phyloP scores from a whole-genome alignment of 768 basidiomycete species.

The Mycena vitilis region DNA sequence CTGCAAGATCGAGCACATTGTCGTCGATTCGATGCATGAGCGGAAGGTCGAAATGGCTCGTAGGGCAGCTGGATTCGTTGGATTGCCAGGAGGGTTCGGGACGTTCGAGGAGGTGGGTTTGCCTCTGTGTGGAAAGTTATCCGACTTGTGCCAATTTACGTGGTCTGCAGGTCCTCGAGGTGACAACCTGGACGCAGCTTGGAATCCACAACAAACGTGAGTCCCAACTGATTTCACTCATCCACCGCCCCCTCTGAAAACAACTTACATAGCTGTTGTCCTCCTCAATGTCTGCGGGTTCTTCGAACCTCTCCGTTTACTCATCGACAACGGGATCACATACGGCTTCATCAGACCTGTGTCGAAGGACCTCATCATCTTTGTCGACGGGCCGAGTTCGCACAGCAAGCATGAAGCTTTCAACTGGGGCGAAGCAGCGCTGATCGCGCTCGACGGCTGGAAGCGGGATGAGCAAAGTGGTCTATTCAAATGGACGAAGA shows the following conservation, averaged over 20 bases:
- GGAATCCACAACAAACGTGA: slow-evolving; percentile 89
- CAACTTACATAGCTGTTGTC: slow-evolving; percentile 71
- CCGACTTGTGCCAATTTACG: not conserved
- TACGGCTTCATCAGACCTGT: slow-evolving; percentile 79
- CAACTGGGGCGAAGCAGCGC: slow-evolving; percentile 82
- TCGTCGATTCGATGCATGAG: slow-evolving; percentile 88
- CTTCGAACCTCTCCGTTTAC: slow-evolving; percentile 83
- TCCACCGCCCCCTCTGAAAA: not conserved
- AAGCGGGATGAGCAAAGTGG: slow-evolving; percentile 42
- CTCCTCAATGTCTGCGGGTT: slow-evolving; percentile 88
- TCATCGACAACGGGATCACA: slow-evolving; percentile 74
- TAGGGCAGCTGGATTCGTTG: slow-evolving; percentile 83
- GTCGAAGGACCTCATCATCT: slow-evolving; percentile 72
- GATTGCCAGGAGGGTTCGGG: slow-evolving; percentile 93
- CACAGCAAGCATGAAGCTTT: slow-evolving; percentile 64
- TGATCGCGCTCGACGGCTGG: slow-evolving; percentile 77
- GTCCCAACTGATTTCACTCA: not conserved
- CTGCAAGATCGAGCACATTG: slow-evolving; percentile 47
- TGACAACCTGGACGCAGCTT: slow-evolving; percentile 94
- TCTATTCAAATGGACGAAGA: slow-evolving; percentile 64
- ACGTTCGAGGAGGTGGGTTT: slow-evolving; percentile 92
- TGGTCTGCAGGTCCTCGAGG: slow-evolving; percentile 78
- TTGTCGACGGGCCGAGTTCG: slow-evolving; percentile 79
- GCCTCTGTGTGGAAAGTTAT: no score
- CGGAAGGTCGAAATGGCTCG: slow-evolving; percentile 93